A percentile compares a stretch with the other conserved stretches of the same genome.
Conservation (phyloP, 148 eudicot species). For the Nyssa sinensis region DNA sequence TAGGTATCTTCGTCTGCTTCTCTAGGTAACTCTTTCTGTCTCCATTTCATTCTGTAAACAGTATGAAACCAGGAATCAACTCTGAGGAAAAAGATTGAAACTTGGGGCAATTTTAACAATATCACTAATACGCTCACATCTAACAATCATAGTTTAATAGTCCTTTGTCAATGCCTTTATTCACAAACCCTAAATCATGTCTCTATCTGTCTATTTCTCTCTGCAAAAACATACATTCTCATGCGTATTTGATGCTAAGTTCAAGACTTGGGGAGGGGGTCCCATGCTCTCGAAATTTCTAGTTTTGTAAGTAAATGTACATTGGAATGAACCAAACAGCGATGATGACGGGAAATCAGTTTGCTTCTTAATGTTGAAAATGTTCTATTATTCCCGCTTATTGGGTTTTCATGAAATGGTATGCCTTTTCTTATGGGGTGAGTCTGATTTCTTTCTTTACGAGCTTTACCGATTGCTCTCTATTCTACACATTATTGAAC, state of each 20-base stretch:
- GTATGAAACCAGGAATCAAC: not conserved
- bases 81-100: not conserved
- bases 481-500: not conserved
- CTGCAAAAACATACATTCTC: not conserved
- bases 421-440: not conserved
- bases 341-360: not conserved
- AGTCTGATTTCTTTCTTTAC: not conserved
- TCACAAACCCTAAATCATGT: not conserved
- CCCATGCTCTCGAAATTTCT: no score
- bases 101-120: not conserved
- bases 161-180: not conserved
- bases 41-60: no score
- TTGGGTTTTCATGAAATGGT: not conserved
- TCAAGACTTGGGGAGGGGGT: no score
- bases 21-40: not conserved
- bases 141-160: no score
- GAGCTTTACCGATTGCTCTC: not conserved
- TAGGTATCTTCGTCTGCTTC: not conserved
- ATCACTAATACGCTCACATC: no score
- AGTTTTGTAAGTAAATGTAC: no score
- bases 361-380: no score
- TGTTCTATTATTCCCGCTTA: not conserved
- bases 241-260: not conserved
- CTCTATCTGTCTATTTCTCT: not conserved
- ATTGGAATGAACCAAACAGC: not conserved